Evolutionary conservation across 371 early-diverging fungal genomes (phyloP), one percentile per base, ranked within the genome.

Genomic region (Funneliformis caledonium): DNA sequence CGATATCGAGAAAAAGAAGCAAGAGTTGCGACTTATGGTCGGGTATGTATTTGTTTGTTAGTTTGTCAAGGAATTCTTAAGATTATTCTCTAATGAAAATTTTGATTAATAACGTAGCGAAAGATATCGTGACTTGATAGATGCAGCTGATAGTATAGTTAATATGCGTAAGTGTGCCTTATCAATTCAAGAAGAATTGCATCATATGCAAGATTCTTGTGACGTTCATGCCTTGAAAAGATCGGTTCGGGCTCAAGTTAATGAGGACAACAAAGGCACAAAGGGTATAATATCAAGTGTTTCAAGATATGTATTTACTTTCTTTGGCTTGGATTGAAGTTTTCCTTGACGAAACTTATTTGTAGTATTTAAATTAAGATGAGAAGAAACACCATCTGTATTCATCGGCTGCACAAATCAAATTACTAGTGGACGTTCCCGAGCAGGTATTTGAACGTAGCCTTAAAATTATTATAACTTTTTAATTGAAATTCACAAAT

Each of bases 401-500:
- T 81, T 85, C 92, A 0, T 86, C 93, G 43, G 95, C 95, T 8
- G 92, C 95, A 1, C 89, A 94, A 78, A 92, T 95, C 69, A 95
- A 95, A 80, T 87, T 95, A n/a, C 81, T 96, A 45, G 95, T 94
- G 0, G 94, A 94, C 85, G 94, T 94, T 14, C 95, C 96, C 8
- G 95, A 96, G 76, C 95, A 96, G 89, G 94, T 91, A 84, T 22
- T 7, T 75, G 43, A 43, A 12, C 61, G 26, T n/a, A 59, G 9
- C n/a, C 42, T 12, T 22, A 14, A 26, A 33, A 31, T 11, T 0
- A 1, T 6, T 11, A 16, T 4, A 6, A 59, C 52, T 10, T 5
- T 47, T 56, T 11, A 47, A 12, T 26, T 19, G 48, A 33, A 2
- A 11, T 19, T 7, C 42, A 6, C 4, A 14, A 31, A 11, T 72